phyloP scores from a whole-genome alignment of 2,329 filamentous ascomycete genomes.

The Seiridium cupressi region DNA sequence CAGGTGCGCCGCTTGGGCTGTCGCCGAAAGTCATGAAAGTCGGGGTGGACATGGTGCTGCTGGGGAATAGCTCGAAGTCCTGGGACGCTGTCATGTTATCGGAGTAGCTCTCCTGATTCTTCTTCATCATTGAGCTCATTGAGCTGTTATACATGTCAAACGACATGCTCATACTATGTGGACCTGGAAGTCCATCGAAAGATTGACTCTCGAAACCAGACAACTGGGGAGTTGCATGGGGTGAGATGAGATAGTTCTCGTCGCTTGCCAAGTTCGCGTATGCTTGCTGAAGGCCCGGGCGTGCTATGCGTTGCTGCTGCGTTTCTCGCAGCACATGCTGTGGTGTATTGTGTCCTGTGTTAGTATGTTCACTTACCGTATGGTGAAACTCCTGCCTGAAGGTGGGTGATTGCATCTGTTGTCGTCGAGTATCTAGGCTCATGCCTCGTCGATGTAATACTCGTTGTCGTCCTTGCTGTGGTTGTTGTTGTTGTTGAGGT shows the following conservation, averaged over 20 bases:
- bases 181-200: slow-evolving; percentile 31
- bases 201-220: slow-evolving; percentile 51
- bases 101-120: slow-evolving; percentile 42
- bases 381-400: slow-evolving; percentile 44
- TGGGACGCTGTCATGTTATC: slow-evolving; percentile 40
- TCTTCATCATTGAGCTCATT: slow-evolving; percentile 45
- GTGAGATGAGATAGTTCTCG: slow-evolving; percentile 58
- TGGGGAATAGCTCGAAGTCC: slow-evolving; percentile 50
- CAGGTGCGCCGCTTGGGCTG: slow-evolving; percentile 38
- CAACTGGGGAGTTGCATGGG: slow-evolving; percentile 52
- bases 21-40: slow-evolving; percentile 50
- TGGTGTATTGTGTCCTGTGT: slow-evolving; percentile 56
- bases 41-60: slow-evolving; percentile 46
- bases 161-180: slow-evolving; percentile 35
- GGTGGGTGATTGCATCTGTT: slow-evolving; percentile 42
- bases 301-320: slow-evolving; percentile 82
- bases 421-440: slow-evolving; percentile 74
- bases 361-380: slow-evolving; percentile 54
- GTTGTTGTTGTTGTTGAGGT: slow-evolving; percentile 28
- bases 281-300: slow-evolving; percentile 62
- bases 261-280: slow-evolving; percentile 34
- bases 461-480: slow-evolving; percentile 23
- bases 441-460: slow-evolving; percentile 75
- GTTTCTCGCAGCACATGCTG: slow-evolving; percentile 86
- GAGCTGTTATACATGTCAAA: slow-evolving; percentile 46